Percentiles rank a stretch among this genome's conserved stretches.
These are phyloP conservation scores for Alternaria rosae DNA, from an alignment of 2,329 filamentous ascomycete species.

Conservation along the genomic window DNA sequence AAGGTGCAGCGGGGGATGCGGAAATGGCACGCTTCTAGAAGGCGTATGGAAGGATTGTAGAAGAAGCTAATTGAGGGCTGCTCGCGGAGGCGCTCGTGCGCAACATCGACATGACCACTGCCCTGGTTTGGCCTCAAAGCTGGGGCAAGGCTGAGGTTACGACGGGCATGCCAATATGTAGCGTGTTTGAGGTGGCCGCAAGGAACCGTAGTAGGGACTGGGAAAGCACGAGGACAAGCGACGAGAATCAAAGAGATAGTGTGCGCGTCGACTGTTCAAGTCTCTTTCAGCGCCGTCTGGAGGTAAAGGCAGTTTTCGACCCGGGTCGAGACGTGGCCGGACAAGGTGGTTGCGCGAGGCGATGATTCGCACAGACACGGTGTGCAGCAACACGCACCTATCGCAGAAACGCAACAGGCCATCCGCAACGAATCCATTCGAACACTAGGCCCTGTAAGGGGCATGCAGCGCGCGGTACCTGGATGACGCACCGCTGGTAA, in stretches of 20 bases:
- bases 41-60: constrained; percentile 40
- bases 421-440: constrained; percentile 22
- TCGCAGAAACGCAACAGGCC: constrained; percentile 29
- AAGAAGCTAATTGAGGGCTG: constrained; percentile 42
- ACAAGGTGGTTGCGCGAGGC: constrained; percentile 20
- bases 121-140: constrained; percentile 42
- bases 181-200: constrained; percentile 38
- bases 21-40: constrained; percentile 49
- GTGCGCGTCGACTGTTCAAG: not conserved
- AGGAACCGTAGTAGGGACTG: constrained; percentile 3
- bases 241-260: not conserved
- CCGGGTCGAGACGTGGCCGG: constrained; percentile 4
- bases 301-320: constrained; percentile 1
- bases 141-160: constrained; percentile 48
- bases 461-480: constrained; percentile 41
- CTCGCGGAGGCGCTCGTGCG: constrained; percentile 41
- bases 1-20: constrained; percentile 43
- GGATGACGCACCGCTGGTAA: constrained; percentile 38
- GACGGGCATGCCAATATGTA: constrained; percentile 35
- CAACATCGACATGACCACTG: constrained; percentile 34
- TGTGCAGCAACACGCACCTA: constrained; percentile 24
- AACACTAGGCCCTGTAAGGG: constrained; percentile 41
- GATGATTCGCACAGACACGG: constrained; percentile 23
- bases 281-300: not conserved
- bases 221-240: not conserved